Evolutionary conservation across 2,329 filamentous ascomycete species (phyloP).

Genomic region (Chaetomium sp.): DNA sequence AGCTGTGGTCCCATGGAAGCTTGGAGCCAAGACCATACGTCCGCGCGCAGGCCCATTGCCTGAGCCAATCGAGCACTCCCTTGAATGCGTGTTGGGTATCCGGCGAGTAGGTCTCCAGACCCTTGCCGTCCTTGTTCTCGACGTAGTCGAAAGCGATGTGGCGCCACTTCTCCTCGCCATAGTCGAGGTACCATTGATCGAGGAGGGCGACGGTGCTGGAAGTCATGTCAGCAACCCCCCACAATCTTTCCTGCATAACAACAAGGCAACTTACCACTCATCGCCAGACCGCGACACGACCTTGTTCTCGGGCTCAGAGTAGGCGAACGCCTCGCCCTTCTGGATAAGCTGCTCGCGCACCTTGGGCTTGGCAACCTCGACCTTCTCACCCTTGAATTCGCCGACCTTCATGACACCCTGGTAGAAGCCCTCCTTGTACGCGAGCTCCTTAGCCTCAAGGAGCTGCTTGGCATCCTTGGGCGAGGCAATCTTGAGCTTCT

Average conservation of each 20-base stretch:
- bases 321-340: slow-evolving; percentile 71
- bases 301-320: slow-evolving; percentile 85
- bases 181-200: slow-evolving; percentile 98
- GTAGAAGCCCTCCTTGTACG: slow-evolving; percentile 97
- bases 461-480: slow-evolving; percentile 91
- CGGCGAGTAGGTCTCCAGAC: slow-evolving; percentile 71
- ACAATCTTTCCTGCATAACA: not conserved
- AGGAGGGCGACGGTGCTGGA: slow-evolving; percentile 74
- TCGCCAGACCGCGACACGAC: slow-evolving; percentile 87
- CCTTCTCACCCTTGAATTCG: slow-evolving; percentile 79
- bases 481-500: slow-evolving; percentile 92
- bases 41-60: slow-evolving; percentile 90
- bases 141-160: slow-evolving; percentile 67
- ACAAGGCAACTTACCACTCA: slow-evolving; percentile 39
- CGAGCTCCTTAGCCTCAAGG: slow-evolving; percentile 87
- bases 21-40: slow-evolving; percentile 90
- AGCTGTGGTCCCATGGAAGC: slow-evolving; percentile 86
- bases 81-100: slow-evolving; percentile 77
- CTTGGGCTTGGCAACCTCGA: slow-evolving; percentile 80
- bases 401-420: slow-evolving; percentile 82
- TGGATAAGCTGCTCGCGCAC: slow-evolving; percentile 62
- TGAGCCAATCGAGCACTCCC: slow-evolving; percentile 83
- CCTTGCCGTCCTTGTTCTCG: slow-evolving; percentile 56
- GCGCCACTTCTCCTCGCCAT: slow-evolving; percentile 86
- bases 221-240: not conserved